Conservation (phyloP, 495 filamentous ascomycete genomes). For the Letharia columbiana region DNA sequence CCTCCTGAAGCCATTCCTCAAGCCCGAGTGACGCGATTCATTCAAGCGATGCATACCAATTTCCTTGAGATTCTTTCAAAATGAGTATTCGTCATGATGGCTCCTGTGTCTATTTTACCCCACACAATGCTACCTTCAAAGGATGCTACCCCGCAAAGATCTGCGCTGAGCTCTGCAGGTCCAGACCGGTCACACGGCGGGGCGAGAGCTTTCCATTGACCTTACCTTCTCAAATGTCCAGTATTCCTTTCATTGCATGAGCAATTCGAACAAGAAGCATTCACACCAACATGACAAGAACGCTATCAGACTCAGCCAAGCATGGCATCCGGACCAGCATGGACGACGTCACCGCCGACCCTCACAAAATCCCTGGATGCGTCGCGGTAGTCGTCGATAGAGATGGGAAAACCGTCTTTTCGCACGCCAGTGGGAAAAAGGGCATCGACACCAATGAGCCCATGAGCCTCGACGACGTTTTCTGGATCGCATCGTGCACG, state of each 20-base stretch:
- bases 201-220: neutral
- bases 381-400: constrained; percentile 41
- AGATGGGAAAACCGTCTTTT: constrained; percentile 41
- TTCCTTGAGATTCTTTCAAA: neutral
- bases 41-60: too few species aligned
- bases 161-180: neutral
- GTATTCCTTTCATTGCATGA: neutral
- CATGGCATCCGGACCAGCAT: constrained; percentile 22
- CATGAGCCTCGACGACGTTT: constrained; percentile 45
- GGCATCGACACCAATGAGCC: constrained; percentile 33
- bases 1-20: neutral
- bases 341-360: constrained; percentile 34
- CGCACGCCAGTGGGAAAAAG: constrained; percentile 39
- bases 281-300: neutral
- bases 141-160: neutral
- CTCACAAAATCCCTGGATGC: constrained; percentile 37
- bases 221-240: neutral
- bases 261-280: neutral
- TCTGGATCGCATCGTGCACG: constrained; percentile 55
- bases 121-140: neutral
- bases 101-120: neutral
- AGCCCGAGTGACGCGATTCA: neutral
- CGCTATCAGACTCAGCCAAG: neutral
- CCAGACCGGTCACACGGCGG: neutral
- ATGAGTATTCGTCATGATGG: neutral